These are phyloP conservation scores for Agapanthus africanus DNA, from an alignment of 106 monocot genomes.

Conservation along the genomic window DNA sequence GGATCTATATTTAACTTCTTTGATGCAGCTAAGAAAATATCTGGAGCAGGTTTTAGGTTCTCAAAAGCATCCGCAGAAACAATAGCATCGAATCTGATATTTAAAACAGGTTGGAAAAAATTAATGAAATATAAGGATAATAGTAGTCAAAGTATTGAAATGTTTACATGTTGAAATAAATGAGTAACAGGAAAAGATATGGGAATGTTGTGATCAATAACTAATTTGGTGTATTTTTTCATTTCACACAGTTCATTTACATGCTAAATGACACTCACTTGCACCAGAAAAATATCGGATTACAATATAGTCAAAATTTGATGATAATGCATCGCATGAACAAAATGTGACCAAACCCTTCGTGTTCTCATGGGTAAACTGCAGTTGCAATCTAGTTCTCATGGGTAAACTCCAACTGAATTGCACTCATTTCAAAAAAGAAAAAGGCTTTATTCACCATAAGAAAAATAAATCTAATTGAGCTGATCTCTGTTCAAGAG, in stretches of 20 bases:
- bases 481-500: too few relatives aligned
- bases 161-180: neutral
- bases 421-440: too few relatives aligned
- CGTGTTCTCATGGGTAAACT: too few relatives aligned
- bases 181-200: neutral
- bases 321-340: neutral
- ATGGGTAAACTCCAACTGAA: too few relatives aligned
- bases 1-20: conserved; percentile 52
- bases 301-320: too few relatives aligned
- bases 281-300: neutral
- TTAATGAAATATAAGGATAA: neutral
- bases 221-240: neutral
- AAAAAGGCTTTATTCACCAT: too few relatives aligned
- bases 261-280: neutral
- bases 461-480: too few relatives aligned
- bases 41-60: conserved; percentile 96
- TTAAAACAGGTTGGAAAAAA: neutral
- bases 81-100: conserved; percentile 80
- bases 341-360: too few relatives aligned
- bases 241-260: neutral
- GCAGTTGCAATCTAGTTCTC: too few relatives aligned
- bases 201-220: neutral
- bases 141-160: neutral
- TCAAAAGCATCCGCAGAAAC: conserved; percentile 95
- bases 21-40: conserved; percentile 93